phyloP scores from a whole-genome alignment of 2,329 filamentous ascomycete species.

The Colletotrichum neosansevieriae region DNA sequence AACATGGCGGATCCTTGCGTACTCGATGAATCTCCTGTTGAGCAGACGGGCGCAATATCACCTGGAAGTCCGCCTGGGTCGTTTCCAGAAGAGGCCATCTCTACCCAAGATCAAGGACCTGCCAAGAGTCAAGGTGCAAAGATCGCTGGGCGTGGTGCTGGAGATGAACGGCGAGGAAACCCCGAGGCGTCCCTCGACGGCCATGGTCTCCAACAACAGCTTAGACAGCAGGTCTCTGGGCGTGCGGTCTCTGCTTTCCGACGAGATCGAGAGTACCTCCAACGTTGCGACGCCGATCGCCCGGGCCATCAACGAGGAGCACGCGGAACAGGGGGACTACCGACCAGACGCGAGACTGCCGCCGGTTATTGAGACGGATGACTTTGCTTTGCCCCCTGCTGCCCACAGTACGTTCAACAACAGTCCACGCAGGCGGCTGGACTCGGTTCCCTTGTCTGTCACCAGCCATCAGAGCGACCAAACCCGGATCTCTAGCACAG shows the following conservation, averaged over 20 bases:
- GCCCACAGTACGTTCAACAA: slow-evolving; percentile 52
- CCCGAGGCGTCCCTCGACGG: slow-evolving; percentile 47
- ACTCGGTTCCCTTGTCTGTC: slow-evolving; percentile 65
- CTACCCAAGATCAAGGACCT: slow-evolving; percentile 46
- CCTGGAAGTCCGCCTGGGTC: slow-evolving; percentile 60
- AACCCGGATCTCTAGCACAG: slow-evolving; percentile 64
- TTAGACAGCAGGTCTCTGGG: slow-evolving; percentile 49
- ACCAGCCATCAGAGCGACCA: slow-evolving; percentile 61
- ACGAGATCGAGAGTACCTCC: slow-evolving; percentile 72
- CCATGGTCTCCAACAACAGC: slow-evolving; percentile 46
- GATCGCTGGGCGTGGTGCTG: slow-evolving; percentile 43
- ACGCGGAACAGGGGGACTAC: slow-evolving; percentile 44
- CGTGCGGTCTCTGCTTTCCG: slow-evolving; percentile 61
- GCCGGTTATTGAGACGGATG: slow-evolving; percentile 63
- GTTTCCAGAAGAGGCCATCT: slow-evolving; percentile 49
- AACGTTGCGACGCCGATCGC: slow-evolving; percentile 72
- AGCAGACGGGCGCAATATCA: slow-evolving; percentile 69
- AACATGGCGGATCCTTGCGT: slow-evolving; percentile 72
- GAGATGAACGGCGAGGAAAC: slow-evolving; percentile 52
- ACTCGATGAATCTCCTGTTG: slow-evolving; percentile 67
- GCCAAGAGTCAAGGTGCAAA: slow-evolving; percentile 45
- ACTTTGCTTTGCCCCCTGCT: slow-evolving; percentile 63
- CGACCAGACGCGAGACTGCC: slow-evolving; percentile 56
- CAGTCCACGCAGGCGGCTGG: slow-evolving; percentile 58
- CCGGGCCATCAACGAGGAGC: slow-evolving; percentile 59